These are phyloP conservation scores for Priceomyces medius DNA, from an alignment of 805 yeast species.

Conservation along the genomic window DNA sequence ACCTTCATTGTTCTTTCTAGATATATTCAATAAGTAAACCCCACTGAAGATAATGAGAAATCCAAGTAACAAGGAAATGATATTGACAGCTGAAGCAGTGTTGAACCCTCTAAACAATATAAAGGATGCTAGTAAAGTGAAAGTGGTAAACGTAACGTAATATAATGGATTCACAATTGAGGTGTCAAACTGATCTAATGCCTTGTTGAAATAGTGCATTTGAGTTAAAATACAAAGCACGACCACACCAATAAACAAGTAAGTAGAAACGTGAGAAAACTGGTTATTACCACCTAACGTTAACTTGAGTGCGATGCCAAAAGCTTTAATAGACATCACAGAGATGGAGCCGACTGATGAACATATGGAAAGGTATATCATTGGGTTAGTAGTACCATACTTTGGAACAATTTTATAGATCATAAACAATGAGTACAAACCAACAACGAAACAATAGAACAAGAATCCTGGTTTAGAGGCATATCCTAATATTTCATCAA, in stretches of 20 bases:
- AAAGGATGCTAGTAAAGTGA: slow-evolving; percentile 81
- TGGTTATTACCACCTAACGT: slow-evolving; percentile 85
- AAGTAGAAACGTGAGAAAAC: slow-evolving; percentile 80
- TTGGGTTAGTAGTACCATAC: slow-evolving; percentile 78
- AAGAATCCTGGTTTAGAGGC: slow-evolving; percentile 79
- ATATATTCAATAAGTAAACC: slow-evolving; percentile 76
- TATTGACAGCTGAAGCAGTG: slow-evolving; percentile 75
- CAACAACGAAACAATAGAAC: slow-evolving; percentile 61
- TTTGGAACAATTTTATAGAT: slow-evolving; percentile 80
- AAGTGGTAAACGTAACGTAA: slow-evolving; percentile 88
- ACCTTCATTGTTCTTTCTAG: slow-evolving; percentile 61
- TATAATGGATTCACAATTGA: slow-evolving; percentile 88
- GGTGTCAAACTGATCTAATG: slow-evolving; percentile 89
- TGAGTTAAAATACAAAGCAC: slow-evolving; percentile 81
- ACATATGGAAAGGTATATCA: slow-evolving; percentile 87
- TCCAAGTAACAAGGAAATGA: slow-evolving; percentile 79
- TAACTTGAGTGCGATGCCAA: slow-evolving; percentile 86
- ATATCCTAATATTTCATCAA: slow-evolving; percentile 79
- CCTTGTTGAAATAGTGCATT: slow-evolving; percentile 93
- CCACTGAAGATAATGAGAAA: slow-evolving; percentile 86
- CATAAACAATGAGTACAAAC: slow-evolving; percentile 69
- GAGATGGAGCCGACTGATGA: slow-evolving; percentile 88
- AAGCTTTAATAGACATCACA: slow-evolving; percentile 89
- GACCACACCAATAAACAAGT: slow-evolving; percentile 75
- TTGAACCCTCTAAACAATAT: slow-evolving; percentile 84